phyloP scores from a whole-genome alignment of 768 basidiomycete species.

The Clitopilus passeckerianus region DNA sequence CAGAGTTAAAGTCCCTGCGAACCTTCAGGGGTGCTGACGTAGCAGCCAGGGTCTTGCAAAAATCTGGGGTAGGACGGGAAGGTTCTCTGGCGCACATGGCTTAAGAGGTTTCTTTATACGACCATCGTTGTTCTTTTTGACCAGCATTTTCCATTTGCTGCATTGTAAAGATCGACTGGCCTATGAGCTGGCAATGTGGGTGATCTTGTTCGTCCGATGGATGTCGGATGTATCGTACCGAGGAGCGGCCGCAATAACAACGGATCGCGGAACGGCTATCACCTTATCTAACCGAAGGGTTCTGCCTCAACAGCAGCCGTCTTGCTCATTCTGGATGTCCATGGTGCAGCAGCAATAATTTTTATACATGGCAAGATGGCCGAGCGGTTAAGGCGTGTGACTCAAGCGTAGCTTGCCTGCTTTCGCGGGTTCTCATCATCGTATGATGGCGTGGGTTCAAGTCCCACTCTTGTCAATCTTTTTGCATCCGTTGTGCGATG shows the following conservation, averaged over 20 bases:
- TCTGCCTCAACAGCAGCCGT: not conserved
- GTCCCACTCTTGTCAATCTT: conserved; percentile 21
- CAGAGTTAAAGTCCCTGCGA: not conserved
- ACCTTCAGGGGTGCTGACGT: not conserved
- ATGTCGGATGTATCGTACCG: not conserved
- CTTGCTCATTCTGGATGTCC: not conserved
- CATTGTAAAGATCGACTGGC: not conserved
- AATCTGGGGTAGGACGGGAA: not conserved
- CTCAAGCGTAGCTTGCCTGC: conserved; percentile 35
- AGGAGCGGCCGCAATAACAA: not conserved
- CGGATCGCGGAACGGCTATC: not conserved
- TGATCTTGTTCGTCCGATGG: not conserved
- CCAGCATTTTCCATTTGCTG: not conserved
- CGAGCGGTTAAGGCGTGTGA: conserved; percentile 46
- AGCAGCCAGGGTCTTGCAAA: not conserved
- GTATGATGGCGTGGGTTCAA: conserved; percentile 23
- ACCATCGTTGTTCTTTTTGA: not conserved
- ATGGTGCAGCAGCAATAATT: not conserved
- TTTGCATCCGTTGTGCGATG: not conserved
- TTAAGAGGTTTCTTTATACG: not conserved
- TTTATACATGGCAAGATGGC: conserved; percentile 35
- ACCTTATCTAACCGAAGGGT: not conserved
- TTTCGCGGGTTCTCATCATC: conserved; percentile 20
- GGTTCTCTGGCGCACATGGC: not conserved
- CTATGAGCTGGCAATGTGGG: not conserved